Evolutionary conservation across 176 grass and related monocot species (phyloP).

Genomic region (Urochloa ruziziensis): DNA sequence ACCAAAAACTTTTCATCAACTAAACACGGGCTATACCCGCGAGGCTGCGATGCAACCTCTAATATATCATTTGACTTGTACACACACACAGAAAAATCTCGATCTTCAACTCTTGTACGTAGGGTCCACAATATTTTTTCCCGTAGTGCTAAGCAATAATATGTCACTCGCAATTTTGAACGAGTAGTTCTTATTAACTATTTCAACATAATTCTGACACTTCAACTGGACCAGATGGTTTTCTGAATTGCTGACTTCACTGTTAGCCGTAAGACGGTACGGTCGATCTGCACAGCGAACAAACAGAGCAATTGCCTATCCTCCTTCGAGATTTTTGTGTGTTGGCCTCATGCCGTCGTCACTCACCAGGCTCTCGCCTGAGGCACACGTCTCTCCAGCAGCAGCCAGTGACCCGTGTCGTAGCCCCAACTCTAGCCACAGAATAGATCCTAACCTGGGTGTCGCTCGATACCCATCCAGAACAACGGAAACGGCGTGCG

Average conservation of each 20-base stretch:
- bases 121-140: neutral
- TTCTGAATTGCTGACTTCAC: neutral
- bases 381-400: no score
- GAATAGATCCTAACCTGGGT: neutral
- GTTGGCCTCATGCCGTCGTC: no score
- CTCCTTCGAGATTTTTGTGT: no score
- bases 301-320: neutral
- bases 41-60: neutral
- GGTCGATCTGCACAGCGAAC: neutral
- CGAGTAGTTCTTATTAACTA: no score
- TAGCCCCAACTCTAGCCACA: neutral
- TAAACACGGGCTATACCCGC: no score
- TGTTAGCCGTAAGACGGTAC: neutral
- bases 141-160: no score
- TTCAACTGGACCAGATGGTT: neutral
- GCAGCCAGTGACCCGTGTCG: neutral
- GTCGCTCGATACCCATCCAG: neutral
- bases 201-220: neutral
- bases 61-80: neutral
- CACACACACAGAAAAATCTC: neutral
- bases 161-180: no score
- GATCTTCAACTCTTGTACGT: neutral
- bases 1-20: no score
- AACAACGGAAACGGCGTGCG: neutral
- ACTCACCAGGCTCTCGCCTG: no score